These are phyloP conservation scores for Venturia oleaginea DNA, from an alignment of 2,329 filamentous ascomycete genomes.

Conservation along the genomic window DNA sequence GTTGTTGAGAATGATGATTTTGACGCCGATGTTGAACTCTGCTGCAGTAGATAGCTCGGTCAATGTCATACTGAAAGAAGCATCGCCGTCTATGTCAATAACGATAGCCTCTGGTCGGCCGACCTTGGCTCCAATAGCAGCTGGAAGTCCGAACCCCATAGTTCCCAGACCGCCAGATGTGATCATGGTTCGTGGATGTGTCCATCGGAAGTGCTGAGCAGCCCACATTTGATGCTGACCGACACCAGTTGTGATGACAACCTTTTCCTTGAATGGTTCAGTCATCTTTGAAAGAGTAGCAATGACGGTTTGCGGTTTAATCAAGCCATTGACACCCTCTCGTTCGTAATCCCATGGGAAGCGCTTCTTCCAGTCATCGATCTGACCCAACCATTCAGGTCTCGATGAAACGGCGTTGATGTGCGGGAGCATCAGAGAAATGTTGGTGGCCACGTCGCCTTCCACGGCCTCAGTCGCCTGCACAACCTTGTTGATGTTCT, in stretches of 20 bases:
- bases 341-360: slow-evolving; percentile 85
- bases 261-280: slow-evolving; percentile 67
- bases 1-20: slow-evolving; percentile 92
- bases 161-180: slow-evolving; percentile 92
- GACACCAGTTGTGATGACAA: slow-evolving; percentile 86
- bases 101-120: slow-evolving; percentile 73
- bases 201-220: slow-evolving; percentile 94
- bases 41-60: slow-evolving; percentile 88
- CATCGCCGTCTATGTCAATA: slow-evolving; percentile 93
- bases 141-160: slow-evolving; percentile 92
- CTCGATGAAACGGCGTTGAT: slow-evolving; percentile 58
- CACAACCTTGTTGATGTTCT: slow-evolving; percentile 99
- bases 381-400: slow-evolving; percentile 81
- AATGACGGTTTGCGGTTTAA: slow-evolving; percentile 92
- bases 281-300: slow-evolving; percentile 83
- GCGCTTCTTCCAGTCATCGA: slow-evolving; percentile 80
- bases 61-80: slow-evolving; percentile 98
- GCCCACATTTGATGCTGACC: slow-evolving; percentile 99
- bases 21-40: slow-evolving; percentile 94
- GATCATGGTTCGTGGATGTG: slow-evolving; percentile 84
- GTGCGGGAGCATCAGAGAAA: slow-evolving; percentile 64
- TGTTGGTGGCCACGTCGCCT: slow-evolving; percentile 77
- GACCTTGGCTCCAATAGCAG: slow-evolving; percentile 92
- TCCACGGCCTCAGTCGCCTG: slow-evolving; percentile 93
- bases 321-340: slow-evolving; percentile 63